Percentiles rank a stretch among this genome's conserved stretches.
Conservation (phyloP, 331 rosid species). For the Rosa hybrid region DNA sequence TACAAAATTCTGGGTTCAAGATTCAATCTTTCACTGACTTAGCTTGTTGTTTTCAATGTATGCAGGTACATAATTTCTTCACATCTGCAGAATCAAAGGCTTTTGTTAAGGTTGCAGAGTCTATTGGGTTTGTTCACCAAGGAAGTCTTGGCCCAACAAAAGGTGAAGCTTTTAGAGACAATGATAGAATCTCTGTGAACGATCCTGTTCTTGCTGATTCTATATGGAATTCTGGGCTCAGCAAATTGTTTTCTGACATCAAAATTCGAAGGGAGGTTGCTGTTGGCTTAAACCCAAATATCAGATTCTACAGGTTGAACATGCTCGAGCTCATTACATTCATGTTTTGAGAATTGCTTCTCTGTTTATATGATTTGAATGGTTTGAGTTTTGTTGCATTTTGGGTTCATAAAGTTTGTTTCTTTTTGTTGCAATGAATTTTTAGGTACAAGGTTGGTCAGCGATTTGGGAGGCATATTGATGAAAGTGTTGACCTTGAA, state of each 20-base stretch:
- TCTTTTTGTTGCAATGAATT: conserved; percentile 5
- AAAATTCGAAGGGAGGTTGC: conserved; percentile 71
- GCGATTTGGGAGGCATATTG: conserved; percentile 88
- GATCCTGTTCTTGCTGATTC: conserved; percentile 68
- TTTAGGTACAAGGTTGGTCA: conserved; percentile 84
- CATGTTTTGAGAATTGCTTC: not conserved
- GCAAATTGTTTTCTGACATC: conserved; percentile 60
- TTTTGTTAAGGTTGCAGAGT: conserved; percentile 68
- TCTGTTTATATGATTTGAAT: not conserved
- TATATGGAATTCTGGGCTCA: conserved; percentile 80
- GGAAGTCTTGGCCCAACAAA: conserved; percentile 85
- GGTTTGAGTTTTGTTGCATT: not conserved
- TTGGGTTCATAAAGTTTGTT: not conserved
- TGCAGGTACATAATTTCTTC: conserved; percentile 74
- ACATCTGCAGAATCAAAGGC: conserved; percentile 72
- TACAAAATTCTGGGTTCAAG: not conserved
- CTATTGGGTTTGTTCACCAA: conserved; percentile 76
- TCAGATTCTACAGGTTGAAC: conserved; percentile 76
- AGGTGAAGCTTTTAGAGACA: conserved; percentile 92
- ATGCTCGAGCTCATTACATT: not conserved
- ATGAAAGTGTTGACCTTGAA: conserved; percentile 75
- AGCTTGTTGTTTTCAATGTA: conserved; percentile 16
- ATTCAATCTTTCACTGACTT: not conserved
- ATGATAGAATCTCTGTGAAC: conserved; percentile 72
- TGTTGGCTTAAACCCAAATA: conserved; percentile 83